Conservation (phyloP, 176 grass and related monocot species). For the Cocos nucifera region DNA sequence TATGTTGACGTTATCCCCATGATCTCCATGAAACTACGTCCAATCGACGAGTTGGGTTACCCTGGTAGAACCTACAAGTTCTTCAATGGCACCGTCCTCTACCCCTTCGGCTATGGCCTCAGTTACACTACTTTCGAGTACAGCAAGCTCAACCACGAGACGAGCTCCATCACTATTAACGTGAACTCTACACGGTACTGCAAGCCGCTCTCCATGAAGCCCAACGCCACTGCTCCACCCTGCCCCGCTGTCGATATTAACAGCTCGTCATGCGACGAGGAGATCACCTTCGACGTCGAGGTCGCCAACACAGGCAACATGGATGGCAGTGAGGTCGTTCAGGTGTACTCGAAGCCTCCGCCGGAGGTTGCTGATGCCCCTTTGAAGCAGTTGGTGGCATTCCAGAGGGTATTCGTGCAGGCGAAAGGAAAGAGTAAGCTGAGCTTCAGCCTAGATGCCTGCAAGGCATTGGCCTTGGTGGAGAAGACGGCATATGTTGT, state of each 20-base stretch:
- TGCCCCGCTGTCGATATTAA: constrained; percentile 2
- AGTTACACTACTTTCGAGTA: constrained; percentile 11
- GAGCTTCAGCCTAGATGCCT: constrained; percentile 27
- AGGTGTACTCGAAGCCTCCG: constrained; percentile 31
- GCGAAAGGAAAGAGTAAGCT: neutral
- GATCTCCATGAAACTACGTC: constrained; percentile 5
- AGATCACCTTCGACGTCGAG: constrained; percentile 15
- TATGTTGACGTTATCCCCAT: neutral
- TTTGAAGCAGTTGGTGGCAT: constrained; percentile 35
- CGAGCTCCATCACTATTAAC: neutral
- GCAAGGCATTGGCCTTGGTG: constrained; percentile 33
- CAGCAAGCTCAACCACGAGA: neutral
- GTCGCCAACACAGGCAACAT: constrained; percentile 22
- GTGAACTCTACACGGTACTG: constrained; percentile 27
- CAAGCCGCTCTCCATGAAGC: neutral
- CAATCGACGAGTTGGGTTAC: constrained; percentile 7
- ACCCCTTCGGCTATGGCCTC: constrained; percentile 33
- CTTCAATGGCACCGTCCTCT: constrained; percentile 20
- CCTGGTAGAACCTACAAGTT: constrained; percentile 41
- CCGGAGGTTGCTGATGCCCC: constrained; percentile 25
- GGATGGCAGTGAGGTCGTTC: constrained; percentile 18
- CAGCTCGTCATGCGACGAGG: constrained; percentile 3
- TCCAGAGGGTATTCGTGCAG: constrained; percentile 32
- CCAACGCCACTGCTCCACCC: neutral
- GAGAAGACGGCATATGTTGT: constrained; percentile 38